These are phyloP conservation scores for Hypoxylon sp. DNA, from an alignment of 2,329 filamentous ascomycete genomes.

Conservation along the genomic window DNA sequence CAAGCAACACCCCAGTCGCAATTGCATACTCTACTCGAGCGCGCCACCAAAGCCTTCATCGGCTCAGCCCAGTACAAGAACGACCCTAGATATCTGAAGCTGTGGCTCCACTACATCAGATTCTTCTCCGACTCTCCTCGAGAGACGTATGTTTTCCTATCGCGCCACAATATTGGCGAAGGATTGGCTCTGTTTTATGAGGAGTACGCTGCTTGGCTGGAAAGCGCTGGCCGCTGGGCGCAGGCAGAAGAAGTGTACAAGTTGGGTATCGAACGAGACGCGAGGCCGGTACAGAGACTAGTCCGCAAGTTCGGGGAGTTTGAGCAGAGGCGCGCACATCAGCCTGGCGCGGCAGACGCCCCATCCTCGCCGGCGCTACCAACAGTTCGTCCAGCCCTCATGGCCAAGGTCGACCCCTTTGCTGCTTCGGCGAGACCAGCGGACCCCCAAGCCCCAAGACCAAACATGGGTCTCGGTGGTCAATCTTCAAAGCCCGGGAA, in stretches of 20 bases:
- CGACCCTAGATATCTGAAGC: conserved; percentile 89
- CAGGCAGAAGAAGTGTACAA: conserved; percentile 96
- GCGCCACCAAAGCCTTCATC: conserved; percentile 91
- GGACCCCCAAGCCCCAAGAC: conserved; percentile 75
- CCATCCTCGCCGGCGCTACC: conserved; percentile 91
- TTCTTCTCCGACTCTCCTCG: conserved; percentile 94
- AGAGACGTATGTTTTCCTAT: conserved; percentile 91
- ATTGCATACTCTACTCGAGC: conserved; percentile 87
- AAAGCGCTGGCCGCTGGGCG: conserved; percentile 83
- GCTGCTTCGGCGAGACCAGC: conserved; percentile 63
- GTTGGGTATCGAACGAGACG: conserved; percentile 88
- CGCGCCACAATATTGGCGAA: conserved; percentile 89
- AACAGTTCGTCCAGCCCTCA: conserved; percentile 83
- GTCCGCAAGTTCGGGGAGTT: conserved; percentile 94
- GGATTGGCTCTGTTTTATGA: conserved; percentile 93
- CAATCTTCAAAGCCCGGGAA: conserved; percentile 74
- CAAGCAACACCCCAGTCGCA: conserved; percentile 94
- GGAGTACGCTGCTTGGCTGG: conserved; percentile 94
- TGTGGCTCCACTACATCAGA: conserved; percentile 95
- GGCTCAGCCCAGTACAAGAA: conserved; percentile 91
- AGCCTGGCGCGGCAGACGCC: conserved; percentile 70
- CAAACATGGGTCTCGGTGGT: conserved; percentile 61
- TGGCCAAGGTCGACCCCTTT: conserved; percentile 88
- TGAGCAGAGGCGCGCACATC: conserved; percentile 78
- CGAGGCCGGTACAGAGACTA: conserved; percentile 82